A percentile compares a stretch with the other conserved stretches of the same genome.
phyloP scores from a whole-genome alignment of 2,329 filamentous ascomycete species.

The Aspergillus brasiliensis region DNA sequence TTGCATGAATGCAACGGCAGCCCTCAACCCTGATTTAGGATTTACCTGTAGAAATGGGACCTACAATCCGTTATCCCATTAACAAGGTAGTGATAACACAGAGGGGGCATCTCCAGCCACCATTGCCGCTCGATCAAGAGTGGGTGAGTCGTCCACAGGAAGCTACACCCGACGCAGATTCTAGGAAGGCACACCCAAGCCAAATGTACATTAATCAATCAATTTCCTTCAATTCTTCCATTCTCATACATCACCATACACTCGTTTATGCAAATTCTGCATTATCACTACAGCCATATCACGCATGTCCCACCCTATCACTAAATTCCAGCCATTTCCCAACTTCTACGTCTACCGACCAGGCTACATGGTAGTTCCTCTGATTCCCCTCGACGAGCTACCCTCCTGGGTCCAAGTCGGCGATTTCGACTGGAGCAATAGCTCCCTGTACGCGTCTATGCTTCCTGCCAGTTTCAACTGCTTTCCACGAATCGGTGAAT shows the following conservation, averaged over 20 bases:
- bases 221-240: not conserved
- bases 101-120: no score
- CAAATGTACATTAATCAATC: no score
- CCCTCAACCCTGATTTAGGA: constrained; percentile 38
- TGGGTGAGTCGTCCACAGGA: not conserved
- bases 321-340: constrained; percentile 30
- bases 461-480: constrained; percentile 23
- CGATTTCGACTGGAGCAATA: constrained; percentile 24
- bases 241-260: not conserved
- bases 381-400: constrained; percentile 49
- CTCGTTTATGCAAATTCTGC: not conserved
- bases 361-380: constrained; percentile 37
- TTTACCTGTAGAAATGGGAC: constrained; percentile 41
- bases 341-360: constrained; percentile 44
- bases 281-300: not conserved
- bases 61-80: constrained; percentile 19
- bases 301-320: not conserved
- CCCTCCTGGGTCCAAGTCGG: constrained; percentile 39
- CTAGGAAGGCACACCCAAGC: not conserved
- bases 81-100: not conserved
- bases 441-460: constrained; percentile 23
- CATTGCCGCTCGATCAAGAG: not conserved
- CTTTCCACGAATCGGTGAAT: constrained; percentile 34
- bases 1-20: constrained; percentile 39
- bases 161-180: not conserved